Conservation (phyloP, 1,284 basidiomycete genomes). For the Erythrobasidium hasegawianum region DNA sequence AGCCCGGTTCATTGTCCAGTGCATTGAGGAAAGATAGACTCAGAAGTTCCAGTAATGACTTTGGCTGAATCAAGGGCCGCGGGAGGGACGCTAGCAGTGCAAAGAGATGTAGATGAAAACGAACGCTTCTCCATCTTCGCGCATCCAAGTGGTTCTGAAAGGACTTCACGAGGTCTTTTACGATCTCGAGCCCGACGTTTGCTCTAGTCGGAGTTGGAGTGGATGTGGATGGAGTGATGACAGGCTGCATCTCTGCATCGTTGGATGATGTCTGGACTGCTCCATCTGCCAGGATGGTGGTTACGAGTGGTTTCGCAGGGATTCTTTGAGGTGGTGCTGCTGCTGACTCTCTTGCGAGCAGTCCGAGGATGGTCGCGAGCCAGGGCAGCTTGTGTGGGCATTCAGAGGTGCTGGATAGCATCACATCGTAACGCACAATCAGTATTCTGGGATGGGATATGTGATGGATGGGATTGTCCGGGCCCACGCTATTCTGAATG, state of each 20-base stretch:
- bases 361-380: slow-evolving; percentile 73
- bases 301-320: slow-evolving; percentile 33
- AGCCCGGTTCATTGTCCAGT: slow-evolving; percentile 43
- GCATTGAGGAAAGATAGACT: slow-evolving; percentile 41
- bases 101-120: slow-evolving; percentile 80
- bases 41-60: slow-evolving; percentile 40
- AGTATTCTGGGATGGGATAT: neutral
- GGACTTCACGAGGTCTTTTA: slow-evolving; percentile 81
- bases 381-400: slow-evolving; percentile 87
- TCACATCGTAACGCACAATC: no score
- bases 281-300: slow-evolving; percentile 32
- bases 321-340: slow-evolving; percentile 47
- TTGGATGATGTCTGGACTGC: slow-evolving; percentile 4
- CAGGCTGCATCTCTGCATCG: slow-evolving; percentile 50
- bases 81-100: slow-evolving; percentile 64
- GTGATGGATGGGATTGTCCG: neutral
- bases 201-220: slow-evolving; percentile 37
- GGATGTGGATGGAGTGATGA: no score
- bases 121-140: slow-evolving; percentile 78
- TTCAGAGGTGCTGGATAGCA: slow-evolving; percentile 63
- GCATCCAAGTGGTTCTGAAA: slow-evolving; percentile 82
- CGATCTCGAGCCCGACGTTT: slow-evolving; percentile 64
- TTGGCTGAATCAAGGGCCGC: slow-evolving; percentile 34
- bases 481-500: slow-evolving; percentile 44
- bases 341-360: slow-evolving; percentile 54